Percentiles rank a stretch among this genome's conserved stretches.
Evolutionary conservation across 192 early-diverging fungal species (phyloP).

Genomic region (Chytriomyces sp.): DNA sequence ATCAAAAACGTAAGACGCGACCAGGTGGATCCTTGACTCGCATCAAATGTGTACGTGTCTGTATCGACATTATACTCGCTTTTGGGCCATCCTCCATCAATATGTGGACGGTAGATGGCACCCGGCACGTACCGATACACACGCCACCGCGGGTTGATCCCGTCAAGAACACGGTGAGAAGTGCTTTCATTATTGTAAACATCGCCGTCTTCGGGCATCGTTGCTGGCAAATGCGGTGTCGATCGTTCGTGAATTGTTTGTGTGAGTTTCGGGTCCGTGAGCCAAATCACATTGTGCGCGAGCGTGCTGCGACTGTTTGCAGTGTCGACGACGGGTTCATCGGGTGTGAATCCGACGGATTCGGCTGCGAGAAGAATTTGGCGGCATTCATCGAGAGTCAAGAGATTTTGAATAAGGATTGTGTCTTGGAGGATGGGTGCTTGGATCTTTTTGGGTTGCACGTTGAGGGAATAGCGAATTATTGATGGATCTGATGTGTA

Average conservation of each 20-base stretch:
- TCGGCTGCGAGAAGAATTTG: conserved; percentile 65
- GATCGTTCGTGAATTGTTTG: conserved; percentile 55
- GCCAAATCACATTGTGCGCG: conserved; percentile 74
- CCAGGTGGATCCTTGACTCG: conserved; percentile 45
- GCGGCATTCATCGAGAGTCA: conserved; percentile 59
- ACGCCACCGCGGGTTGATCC: conserved; percentile 68
- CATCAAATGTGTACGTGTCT: conserved; percentile 68
- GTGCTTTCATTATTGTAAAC: conserved; percentile 27
- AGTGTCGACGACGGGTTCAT: conserved; percentile 59
- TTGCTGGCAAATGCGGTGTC: conserved; percentile 57
- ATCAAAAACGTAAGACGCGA: conserved; percentile 54
- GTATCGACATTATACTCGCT: conserved; percentile 28
- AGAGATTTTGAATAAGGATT: conserved; percentile 62
- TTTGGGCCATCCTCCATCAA: conserved; percentile 72
- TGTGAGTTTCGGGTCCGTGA: conserved; percentile 63
- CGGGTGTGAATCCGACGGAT: conserved; percentile 66
- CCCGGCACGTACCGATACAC: conserved; percentile 71
- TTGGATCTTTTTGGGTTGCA: conserved; percentile 44
- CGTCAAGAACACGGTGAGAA: conserved; percentile 37
- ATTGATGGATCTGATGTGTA: conserved; percentile 63
- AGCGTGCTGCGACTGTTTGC: conserved; percentile 60
- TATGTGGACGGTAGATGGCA: conserved; percentile 68
- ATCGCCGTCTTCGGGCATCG: conserved; percentile 39
- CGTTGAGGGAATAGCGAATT: conserved; percentile 44
- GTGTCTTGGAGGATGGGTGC: conserved; percentile 63